Percentiles rank a stretch among this genome's conserved stretches.
phyloP scores from a whole-genome alignment of 2,329 filamentous ascomycete species.

The Ophiostoma pallidulum region DNA sequence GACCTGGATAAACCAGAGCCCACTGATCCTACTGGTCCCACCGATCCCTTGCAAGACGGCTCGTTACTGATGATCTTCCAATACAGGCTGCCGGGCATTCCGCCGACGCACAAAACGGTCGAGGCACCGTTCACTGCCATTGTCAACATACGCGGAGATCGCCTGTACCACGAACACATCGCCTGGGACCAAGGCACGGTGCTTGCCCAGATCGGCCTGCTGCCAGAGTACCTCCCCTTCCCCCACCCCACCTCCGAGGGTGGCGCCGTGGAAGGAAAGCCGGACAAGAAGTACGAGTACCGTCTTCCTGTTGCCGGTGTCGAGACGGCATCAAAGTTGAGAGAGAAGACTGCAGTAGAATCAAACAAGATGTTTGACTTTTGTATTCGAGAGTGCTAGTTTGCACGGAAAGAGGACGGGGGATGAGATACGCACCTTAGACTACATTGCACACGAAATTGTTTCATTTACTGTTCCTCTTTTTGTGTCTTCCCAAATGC shows the following conservation, averaged over 20 bases:
- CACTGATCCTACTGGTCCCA: too few relatives aligned
- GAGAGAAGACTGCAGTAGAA: conserved; percentile 38
- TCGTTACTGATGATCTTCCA: too few relatives aligned
- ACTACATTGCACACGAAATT: too few relatives aligned
- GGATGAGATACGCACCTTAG: too few relatives aligned
- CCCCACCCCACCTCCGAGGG: conserved; percentile 42
- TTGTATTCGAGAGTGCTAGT: conserved; percentile 4
- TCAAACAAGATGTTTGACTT: conserved; percentile 47
- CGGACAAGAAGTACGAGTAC: conserved; percentile 42
- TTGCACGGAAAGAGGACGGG: too few relatives aligned
- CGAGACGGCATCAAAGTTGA: conserved; percentile 41
- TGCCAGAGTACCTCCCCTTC: conserved; percentile 57
- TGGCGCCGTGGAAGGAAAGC: conserved; percentile 17
- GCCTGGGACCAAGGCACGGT: conserved; percentile 59
- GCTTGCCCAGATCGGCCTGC: conserved; percentile 49
- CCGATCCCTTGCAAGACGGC: too few relatives aligned
- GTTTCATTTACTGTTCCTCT: too few relatives aligned
- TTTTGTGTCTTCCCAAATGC: too few relatives aligned
- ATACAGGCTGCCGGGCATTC: conserved; percentile 41
- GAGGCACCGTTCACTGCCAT: conserved; percentile 55
- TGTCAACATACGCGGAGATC: conserved; percentile 58
- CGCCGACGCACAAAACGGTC: conserved; percentile 43
- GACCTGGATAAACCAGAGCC: too few relatives aligned
- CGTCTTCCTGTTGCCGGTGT: conserved; percentile 48
- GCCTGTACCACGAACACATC: conserved; percentile 62